Base-by-base conservation (phyloP, 108 stramenopile genomes). In the Chaetoceros tenuissimus region DNA sequence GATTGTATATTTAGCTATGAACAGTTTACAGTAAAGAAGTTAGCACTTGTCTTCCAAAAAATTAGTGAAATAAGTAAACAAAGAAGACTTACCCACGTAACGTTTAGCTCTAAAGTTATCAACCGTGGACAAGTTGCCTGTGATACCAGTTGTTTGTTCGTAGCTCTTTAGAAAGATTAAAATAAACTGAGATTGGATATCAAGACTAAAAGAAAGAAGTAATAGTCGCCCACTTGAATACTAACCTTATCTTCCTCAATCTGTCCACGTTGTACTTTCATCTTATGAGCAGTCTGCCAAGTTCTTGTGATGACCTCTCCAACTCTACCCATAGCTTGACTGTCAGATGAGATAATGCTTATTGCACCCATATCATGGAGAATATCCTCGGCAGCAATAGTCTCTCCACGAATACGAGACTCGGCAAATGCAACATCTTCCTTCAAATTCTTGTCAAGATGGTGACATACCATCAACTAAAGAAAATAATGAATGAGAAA, bases 251-350 rank as follows among this genome's bases (percentile, higher is more conserved):
- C 97, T 59, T 93, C 88, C 8, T 53, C 61, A 0, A 98, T 74
- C 1, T 77, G 66, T 10, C 97, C 97, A 18, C 92, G 85, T 67
- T 98, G 97, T n/a, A 59, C 62, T 73, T 97, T 97, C 96, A 97
- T 98, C 77, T 98, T 98, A 67, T 96, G 80, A 24, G 97, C 97
- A 1, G 97, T 98, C 66, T 98, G 96, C 97, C 97, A 98, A 2
- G 97, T 97, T 22, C 97, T 68, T 1, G 90, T 87, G 67, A 98
- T 91, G 45, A 98, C 97, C 77, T 98, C 97, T 34, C 97, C 97
- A 23, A 96, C 88, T 43, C 97, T 82, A 1, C 97, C 97, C 97
- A 98, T 98, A 57, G 97, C 97, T 68, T 94, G 96, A 22, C 82
- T 82, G 52, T 95, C 94, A 48, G 74, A 73, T 7, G 89, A 87